A percentile compares a stretch with the other conserved stretches of the same genome.
These are phyloP conservation scores for Aspergillus homomorphus DNA, from an alignment of 495 filamentous ascomycete species.

Conservation along the genomic window DNA sequence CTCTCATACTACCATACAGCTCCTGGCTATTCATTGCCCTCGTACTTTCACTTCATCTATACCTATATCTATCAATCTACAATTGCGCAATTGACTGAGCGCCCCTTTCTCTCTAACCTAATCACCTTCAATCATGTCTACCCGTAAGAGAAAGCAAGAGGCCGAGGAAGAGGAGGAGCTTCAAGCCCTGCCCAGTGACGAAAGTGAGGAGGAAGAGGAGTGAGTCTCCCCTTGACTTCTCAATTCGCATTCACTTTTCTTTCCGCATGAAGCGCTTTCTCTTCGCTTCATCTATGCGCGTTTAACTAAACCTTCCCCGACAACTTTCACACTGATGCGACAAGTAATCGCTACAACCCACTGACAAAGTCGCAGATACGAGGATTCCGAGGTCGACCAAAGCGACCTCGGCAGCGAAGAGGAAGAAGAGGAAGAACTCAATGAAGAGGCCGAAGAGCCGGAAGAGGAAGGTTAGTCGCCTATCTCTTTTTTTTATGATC, in stretches of 20 bases:
- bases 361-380: conserved; percentile 32
- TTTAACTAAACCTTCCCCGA: neutral
- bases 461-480: conserved; percentile 23
- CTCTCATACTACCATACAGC: conserved; percentile 9
- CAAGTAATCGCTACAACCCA: neutral
- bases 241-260: conserved; percentile 8
- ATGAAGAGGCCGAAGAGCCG: conserved; percentile 28
- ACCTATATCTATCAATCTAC: neutral
- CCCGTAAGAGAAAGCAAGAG: conserved; percentile 66
- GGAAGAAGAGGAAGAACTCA: conserved; percentile 38
- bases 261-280: neutral
- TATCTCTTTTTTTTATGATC: conserved; percentile 8
- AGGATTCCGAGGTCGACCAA: conserved; percentile 53
- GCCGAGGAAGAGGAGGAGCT: conserved; percentile 58
- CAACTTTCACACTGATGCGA: neutral
- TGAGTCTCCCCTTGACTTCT: conserved; percentile 38
- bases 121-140: conserved; percentile 46
- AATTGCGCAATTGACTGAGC: conserved; percentile 9
- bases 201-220: conserved; percentile 63
- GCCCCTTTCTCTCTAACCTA: conserved; percentile 2
- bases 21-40: conserved; percentile 10
- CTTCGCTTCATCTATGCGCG: neutral
- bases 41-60: neutral
- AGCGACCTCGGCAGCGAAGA: conserved; percentile 34
- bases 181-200: conserved; percentile 58